Conservation (phyloP, 257 asterid genomes). For the Lithospermum erythrorhizon region DNA sequence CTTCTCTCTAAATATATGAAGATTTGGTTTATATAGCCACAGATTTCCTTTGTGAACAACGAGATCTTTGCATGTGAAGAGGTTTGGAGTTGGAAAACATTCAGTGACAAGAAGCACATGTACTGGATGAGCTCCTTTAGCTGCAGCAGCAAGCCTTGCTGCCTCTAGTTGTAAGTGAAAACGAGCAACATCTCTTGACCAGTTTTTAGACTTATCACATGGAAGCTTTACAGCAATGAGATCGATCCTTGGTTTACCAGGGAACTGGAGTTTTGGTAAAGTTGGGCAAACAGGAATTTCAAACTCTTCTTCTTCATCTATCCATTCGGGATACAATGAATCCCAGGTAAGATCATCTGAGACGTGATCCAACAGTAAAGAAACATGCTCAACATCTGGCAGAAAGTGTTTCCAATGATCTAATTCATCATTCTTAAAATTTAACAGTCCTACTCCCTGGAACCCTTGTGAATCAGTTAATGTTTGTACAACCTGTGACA, state of each 20-base stretch:
- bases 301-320: constrained; percentile 88
- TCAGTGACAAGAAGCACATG: constrained; percentile 61
- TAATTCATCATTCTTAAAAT: constrained; percentile 59
- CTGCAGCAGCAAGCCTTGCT: constrained; percentile 65
- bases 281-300: constrained; percentile 77
- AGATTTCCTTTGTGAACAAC: constrained; percentile 50
- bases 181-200: constrained; percentile 84
- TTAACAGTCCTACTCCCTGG: constrained; percentile 62
- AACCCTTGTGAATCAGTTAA: constrained; percentile 43
- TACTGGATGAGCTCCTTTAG: constrained; percentile 59
- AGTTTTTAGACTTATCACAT: constrained; percentile 52
- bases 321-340: constrained; percentile 84
- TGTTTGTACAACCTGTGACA: constrained; percentile 39
- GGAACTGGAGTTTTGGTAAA: constrained; percentile 40
- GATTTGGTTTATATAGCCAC: constrained; percentile 74
- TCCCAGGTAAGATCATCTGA: constrained; percentile 68
- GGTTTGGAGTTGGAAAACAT: constrained; percentile 77
- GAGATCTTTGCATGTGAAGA: constrained; percentile 78
- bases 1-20: constrained; percentile 53
- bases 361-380: constrained; percentile 41
- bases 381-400: constrained; percentile 66
- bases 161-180: constrained; percentile 80
- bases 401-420: constrained; percentile 44
- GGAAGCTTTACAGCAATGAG: constrained; percentile 83
- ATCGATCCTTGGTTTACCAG: constrained; percentile 71